Evolutionary conservation across 2,329 filamentous ascomycete genomes (phyloP), one percentile per base, ranked within the genome.

Genomic region (Paraconiothyrium sp.): DNA sequence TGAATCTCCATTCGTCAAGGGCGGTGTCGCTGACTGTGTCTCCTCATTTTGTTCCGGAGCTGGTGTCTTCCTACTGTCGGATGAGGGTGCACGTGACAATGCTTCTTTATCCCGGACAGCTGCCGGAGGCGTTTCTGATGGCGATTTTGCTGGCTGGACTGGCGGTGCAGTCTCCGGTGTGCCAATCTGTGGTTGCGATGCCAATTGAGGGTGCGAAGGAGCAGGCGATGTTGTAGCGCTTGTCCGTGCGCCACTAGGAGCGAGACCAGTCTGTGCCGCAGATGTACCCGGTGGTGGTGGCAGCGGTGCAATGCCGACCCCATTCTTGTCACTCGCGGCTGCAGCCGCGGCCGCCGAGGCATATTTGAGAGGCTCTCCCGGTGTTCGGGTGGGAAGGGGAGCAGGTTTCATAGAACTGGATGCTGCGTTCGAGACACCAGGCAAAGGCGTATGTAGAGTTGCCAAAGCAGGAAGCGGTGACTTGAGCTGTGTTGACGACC

Each of bases 311-410:
- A 99, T 97, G 30, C 95, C 95, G 34, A 98, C 90, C 57, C 86
- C 86, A 76, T 90, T 94, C 82, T 92, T 94, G 80, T 97, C 93
- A 77, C 89, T 93, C 49, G 94, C 93, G 0, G 95, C 94, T 0
- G 94, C 95, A 0, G 95, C 95, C 0, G 95, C 95, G 0, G 95
- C 95, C 0, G 95, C 95, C 41, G 95, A 98, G 48, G 95, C 95
- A 77, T 99, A 99, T 80, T 98, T 98, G 68, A 99, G 84, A 1
- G 92, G 92, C 78, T 98, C 94, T 51, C 93, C 93, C 4, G 93
- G 91, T 7, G 92, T 89, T 77, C 94, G 88, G 61, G 92, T 89
- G 1, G 95, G 95, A 71, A 94, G 81, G 20, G 93, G 90, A 20
- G 95, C 95, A 13, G 95, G 94, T 83, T 98, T 99, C 94, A 98